Conservation (phyloP, 202 grass and related monocot genomes). For the Saccharum hybrid region DNA sequence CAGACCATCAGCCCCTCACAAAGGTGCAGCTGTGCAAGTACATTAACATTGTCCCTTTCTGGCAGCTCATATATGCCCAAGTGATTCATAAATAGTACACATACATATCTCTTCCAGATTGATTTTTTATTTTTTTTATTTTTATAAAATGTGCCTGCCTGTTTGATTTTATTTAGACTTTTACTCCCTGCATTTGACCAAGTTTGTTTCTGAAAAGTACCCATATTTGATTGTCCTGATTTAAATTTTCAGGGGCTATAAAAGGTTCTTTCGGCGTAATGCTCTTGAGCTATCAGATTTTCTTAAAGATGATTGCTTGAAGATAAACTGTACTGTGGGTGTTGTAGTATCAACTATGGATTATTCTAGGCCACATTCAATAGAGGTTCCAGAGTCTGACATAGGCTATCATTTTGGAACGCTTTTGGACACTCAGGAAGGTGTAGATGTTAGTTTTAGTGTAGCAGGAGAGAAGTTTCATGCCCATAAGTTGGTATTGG, state of each 20-base stretch:
- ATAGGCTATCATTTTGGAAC: slow-evolving; percentile 89
- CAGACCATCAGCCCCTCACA: too few relatives aligned
- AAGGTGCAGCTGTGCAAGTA: not conserved
- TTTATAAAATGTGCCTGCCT: not conserved
- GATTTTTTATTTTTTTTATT: not conserved
- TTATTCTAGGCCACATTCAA: slow-evolving; percentile 63
- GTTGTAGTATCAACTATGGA: slow-evolving; percentile 89
- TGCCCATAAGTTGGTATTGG: slow-evolving; percentile 91
- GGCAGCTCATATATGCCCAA: slow-evolving; percentile 2
- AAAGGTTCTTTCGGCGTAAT: slow-evolving; percentile 81
- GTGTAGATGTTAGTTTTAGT: slow-evolving; percentile 85
- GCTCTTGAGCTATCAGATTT: slow-evolving; percentile 89
- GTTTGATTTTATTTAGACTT: not conserved
- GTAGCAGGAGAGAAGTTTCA: slow-evolving; percentile 88
- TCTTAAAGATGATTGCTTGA: slow-evolving; percentile 96
- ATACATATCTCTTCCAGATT: not conserved
- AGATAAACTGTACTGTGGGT: slow-evolving; percentile 96
- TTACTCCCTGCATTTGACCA: slow-evolving; percentile 20
- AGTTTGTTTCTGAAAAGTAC: not conserved
- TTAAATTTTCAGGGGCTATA: slow-evolving; percentile 81
- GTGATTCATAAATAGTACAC: not conserved
- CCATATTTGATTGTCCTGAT: slow-evolving; percentile 31
- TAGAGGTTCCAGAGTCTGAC: slow-evolving; percentile 87
- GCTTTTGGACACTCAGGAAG: slow-evolving; percentile 83
- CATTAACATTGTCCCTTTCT: not conserved